Base-by-base conservation (phyloP, 345 rosid species). In the Clarkia xantiana region DNA sequence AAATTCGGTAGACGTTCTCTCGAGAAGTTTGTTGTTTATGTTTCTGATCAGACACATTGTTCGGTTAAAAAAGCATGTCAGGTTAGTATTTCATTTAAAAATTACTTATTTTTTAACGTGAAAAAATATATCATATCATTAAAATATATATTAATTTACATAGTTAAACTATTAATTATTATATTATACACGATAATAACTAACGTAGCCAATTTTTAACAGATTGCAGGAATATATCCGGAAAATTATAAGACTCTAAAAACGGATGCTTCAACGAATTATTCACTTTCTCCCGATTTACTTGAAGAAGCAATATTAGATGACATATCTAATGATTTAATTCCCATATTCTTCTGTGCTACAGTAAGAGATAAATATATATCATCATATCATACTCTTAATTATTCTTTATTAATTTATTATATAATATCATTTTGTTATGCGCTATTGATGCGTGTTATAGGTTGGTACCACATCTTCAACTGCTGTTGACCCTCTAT, bases 381-480 rank as follows among this genome's bases (percentile, higher is more conserved):
- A n/a, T n/a, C n/a, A n/a, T n/a, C n/a, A n/a, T n/a, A n/a, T n/a
- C n/a, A n/a, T n/a, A n/a, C n/a, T n/a, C n/a, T n/a, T n/a, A n/a
- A n/a, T n/a, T n/a, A n/a, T n/a, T n/a, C n/a, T n/a, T n/a, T n/a
- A n/a, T n/a, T n/a, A n/a, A n/a, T n/a, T n/a, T n/a, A n/a, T n/a
- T n/a, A n/a, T n/a, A n/a, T n/a, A n/a, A n/a, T n/a, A n/a, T n/a
- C n/a, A n/a, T n/a, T n/a, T n/a, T n/a, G n/a, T n/a, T n/a, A n/a
- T n/a, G n/a, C n/a, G n/a, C n/a, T n/a, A n/a, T n/a, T n/a, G n/a
- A n/a, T n/a, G n/a, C n/a, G n/a, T n/a, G n/a, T n/a, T 60, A 45
- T 67, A 87, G 96, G 84, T 81, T 45, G 96, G 96, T 9, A 79
- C 91, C 34, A 87, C 96, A 53, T 87, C 96, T 10, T 87, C 96